Evolutionary conservation across 176 grass and related monocot genomes (phyloP), one percentile per base, ranked within the genome.

Genomic region (Oryza officinalis): DNA sequence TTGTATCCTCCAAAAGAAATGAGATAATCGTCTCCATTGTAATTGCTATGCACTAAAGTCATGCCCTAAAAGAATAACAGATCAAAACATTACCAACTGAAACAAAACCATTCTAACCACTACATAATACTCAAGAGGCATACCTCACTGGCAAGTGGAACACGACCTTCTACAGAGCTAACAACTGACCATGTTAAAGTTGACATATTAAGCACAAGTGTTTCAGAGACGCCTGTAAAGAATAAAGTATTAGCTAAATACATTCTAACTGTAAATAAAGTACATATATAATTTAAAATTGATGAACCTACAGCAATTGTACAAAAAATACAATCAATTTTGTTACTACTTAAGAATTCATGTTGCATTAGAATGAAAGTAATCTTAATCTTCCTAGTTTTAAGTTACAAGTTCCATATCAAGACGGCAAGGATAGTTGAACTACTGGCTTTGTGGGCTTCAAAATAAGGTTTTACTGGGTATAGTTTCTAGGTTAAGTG

Each of bases 1-100:
- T 96, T 99, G 77, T 99, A 99, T 87, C 97, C 97, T 86, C 97
- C 96, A 87, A 99, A 99, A 28, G 93, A 96, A 67, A 99, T 85
- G 67, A 99, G 93, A 87, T 91, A 99, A 86, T 94, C 91, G 79
- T 96, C 90, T 76, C 91, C 83, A n/a, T 76, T 92, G 77, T 96
- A 92, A 26, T 89, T 92, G 78, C 86, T 91, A 76, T 77, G 72
- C 43, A 96, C 84, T 82, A 96, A 89, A 80, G 91, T 99, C 88
- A 99, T 76, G 74, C 97, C 97, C 97, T 99, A 81, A 63, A 83
- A 81, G 76, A 61, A 59, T 33, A 35, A 69, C 61, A 70, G 14
- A 69, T 71, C 46, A 2, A 90, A 92, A 74, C 17, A 77, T 90
- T 82, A 92, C 14, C 52, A 52, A 76, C 40, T 31, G 80, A 79